A percentile compares a stretch with the other conserved stretches of the same genome.
Conservation (phyloP, 441 rosid species). For the Omphalea diandra region DNA sequence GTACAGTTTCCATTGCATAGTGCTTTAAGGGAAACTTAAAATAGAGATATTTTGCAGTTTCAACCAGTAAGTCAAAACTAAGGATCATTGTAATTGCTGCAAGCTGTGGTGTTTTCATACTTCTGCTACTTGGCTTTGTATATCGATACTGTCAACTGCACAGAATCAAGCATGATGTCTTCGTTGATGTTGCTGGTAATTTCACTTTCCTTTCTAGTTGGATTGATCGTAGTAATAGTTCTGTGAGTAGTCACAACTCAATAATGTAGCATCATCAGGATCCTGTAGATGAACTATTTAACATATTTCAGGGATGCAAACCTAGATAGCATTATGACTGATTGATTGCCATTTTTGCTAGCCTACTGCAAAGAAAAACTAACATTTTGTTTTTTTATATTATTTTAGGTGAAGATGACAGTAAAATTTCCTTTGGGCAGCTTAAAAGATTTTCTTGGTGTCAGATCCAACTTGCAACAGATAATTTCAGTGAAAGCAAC, state of each 20-base stretch:
- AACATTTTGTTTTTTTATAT: neutral
- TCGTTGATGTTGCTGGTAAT: conserved; percentile 80
- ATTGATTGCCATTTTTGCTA: neutral
- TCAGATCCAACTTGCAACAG: conserved; percentile 52
- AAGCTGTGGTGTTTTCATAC: conserved; percentile 52
- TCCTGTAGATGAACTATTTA: too few species aligned
- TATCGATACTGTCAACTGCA: conserved; percentile 45
- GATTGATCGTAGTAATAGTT: neutral
- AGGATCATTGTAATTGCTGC: conserved; percentile 48
- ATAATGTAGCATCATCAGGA: too few species aligned
- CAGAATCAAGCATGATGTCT: conserved; percentile 46
- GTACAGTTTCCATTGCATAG: neutral
- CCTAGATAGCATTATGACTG: neutral
- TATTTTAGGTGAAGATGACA: conserved; percentile 47
- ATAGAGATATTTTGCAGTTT: conserved; percentile 39
- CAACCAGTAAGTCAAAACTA: conserved; percentile 58
- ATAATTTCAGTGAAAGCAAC: conserved; percentile 55
- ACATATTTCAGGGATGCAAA: neutral
- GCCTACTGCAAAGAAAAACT: neutral
- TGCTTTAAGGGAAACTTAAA: conserved; percentile 4
- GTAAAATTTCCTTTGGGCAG: conserved; percentile 45
- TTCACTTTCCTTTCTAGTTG: conserved; percentile 12
- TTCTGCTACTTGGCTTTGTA: conserved; percentile 47
- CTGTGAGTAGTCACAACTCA: too few species aligned
- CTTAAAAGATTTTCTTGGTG: conserved; percentile 53